Conservation (phyloP, 495 filamentous ascomycete species). For the Ramalina intermedia region DNA sequence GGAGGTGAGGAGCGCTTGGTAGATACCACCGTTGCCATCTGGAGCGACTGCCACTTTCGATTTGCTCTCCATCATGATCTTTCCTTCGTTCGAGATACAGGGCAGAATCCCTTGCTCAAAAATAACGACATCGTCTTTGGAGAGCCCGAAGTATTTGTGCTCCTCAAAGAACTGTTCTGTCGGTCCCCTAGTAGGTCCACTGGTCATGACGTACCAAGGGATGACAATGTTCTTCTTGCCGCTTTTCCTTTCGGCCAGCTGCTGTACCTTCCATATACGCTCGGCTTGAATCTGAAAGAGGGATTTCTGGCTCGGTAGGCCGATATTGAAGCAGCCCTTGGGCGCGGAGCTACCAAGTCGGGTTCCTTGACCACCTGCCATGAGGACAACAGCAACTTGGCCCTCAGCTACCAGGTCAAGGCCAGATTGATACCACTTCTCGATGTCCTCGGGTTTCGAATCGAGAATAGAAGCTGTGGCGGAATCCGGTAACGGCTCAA, state of each 20-base stretch:
- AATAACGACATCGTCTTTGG: conserved; percentile 72
- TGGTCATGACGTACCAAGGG: conserved; percentile 99
- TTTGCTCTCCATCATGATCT: conserved; percentile 89
- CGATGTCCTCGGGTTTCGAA: conserved; percentile 63
- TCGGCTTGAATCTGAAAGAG: conserved; percentile 97
- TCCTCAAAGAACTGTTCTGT: conserved; percentile 89
- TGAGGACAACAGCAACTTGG: conserved; percentile 87
- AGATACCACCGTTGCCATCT: conserved; percentile 97
- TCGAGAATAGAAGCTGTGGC: conserved; percentile 86
- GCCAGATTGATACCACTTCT: conserved; percentile 74
- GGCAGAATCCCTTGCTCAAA: conserved; percentile 97
- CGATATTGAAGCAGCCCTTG: conserved; percentile 95
- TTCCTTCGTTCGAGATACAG: conserved; percentile 94
- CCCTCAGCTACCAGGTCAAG: conserved; percentile 73
- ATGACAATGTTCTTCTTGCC: conserved; percentile 54
- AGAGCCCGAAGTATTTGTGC: conserved; percentile 78
- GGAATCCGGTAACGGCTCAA: conserved; percentile 83
- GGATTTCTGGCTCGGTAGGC: conserved; percentile 78
- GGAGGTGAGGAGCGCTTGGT: conserved; percentile 74
- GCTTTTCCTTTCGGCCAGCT: conserved; percentile 58
- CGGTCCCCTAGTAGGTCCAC: conserved; percentile 80
- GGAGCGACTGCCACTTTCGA: conserved; percentile 88
- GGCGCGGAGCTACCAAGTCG: conserved; percentile 86
- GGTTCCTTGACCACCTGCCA: conserved; percentile 95
- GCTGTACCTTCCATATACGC: conserved; percentile 76